Evolutionary conservation across 2,329 filamentous ascomycete genomes (phyloP).

Genomic region (Stemphylium beticola): DNA sequence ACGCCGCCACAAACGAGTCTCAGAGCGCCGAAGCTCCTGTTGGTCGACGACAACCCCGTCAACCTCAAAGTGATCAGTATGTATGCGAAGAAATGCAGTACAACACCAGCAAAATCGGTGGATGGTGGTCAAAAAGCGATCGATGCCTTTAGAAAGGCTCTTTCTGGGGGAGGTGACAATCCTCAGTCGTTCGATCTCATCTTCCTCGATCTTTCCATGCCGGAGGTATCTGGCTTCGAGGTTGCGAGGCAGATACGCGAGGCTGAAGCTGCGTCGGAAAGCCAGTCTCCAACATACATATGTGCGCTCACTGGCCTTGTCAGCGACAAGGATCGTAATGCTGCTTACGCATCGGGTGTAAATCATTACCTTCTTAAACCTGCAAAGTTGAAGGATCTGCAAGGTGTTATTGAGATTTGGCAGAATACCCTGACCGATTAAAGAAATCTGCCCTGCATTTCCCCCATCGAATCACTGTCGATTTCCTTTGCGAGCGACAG

Average conservation of each 20-base stretch:
- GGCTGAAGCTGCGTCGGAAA: neutral
- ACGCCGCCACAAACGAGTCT: neutral
- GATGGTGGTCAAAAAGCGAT: conserved; percentile 11
- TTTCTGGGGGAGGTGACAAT: neutral
- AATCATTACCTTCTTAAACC: conserved; percentile 12
- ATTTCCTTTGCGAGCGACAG: too few relatives aligned
- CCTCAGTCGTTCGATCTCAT: conserved; percentile 10
- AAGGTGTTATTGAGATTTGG: conserved; percentile 4
- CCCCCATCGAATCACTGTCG: too few relatives aligned
- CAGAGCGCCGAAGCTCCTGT: conserved; percentile 5
- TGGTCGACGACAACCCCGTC: conserved; percentile 13
- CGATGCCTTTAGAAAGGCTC: conserved; percentile 2
- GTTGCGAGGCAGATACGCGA: conserved; percentile 13
- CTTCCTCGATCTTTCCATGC: conserved; percentile 13
- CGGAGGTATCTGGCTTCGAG: conserved; percentile 9
- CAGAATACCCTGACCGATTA: neutral
- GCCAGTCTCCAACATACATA: conserved; percentile 5
- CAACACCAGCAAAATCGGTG: conserved; percentile 1
- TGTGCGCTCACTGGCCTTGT: conserved; percentile 13
- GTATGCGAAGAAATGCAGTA: conserved; percentile 12
- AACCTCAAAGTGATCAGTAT: conserved; percentile 12
- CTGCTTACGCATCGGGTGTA: conserved; percentile 11
- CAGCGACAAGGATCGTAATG: conserved; percentile 11
- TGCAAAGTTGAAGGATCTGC: conserved; percentile 3
- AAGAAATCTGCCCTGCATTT: neutral